Base-by-base conservation (phyloP, 2,329 filamentous ascomycete species). In the Hymenoscyphus infarciens region DNA sequence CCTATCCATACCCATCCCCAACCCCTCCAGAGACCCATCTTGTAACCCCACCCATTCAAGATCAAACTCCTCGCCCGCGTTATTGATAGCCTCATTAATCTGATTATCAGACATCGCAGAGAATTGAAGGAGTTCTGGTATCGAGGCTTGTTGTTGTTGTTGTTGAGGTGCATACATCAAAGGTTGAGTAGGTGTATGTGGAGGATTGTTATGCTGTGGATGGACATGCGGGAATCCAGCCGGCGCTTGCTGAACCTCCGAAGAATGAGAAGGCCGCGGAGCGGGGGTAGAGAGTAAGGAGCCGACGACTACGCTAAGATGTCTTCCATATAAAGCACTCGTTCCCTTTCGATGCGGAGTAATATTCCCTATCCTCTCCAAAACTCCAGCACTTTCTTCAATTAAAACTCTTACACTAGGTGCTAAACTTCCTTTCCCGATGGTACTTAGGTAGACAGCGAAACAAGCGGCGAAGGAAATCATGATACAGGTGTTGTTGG, bases 401-500 rank as follows among this genome's bases (percentile, higher is more conserved):
- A 91, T 85, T 61, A 90, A 75, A 58, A 83, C 81, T 55, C 86
- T 77, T 15, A 89, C 84, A 66, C 86, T 88, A 0, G 86, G 84
- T 0, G 85, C 85, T 0, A 89, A 73, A 59, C 81, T 82, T 62
- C 80, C 81, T 5, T 35, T 58, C 2, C 84, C 80, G 56, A 84
- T 83, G 0, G 84, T 81, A 67, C 85, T 87, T 4, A 89, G 78
- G 10, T 84, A 83, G n/a, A 89, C 74, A 0, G 87, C 86, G 65
- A 88, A 89, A 68, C 86, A 89, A 4, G 87, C 87, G 0, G 88
- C 88, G 66, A 90, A 91, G 1, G 87, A 89, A 13, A 91, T 89
- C 89, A 91, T 91, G 66, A 91, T 89, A 61, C 88, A 84, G 0
- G 88, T 90, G 68, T 91, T 91, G 74, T 91, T 91, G 0, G 88